These are phyloP conservation scores for Clavulina sp. DNA, from an alignment of 768 basidiomycete genomes.

Conservation along the genomic window DNA sequence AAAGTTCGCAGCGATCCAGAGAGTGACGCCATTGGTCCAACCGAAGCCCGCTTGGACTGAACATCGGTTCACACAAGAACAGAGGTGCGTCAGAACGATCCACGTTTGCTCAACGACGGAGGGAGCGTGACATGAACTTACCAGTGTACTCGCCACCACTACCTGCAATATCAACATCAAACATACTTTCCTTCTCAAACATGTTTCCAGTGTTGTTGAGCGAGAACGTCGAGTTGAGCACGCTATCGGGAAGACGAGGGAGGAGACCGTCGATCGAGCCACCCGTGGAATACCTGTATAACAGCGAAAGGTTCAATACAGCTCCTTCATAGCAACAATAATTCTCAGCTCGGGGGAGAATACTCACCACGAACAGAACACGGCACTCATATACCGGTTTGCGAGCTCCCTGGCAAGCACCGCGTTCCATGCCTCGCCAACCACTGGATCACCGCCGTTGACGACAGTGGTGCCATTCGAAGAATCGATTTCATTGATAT, in stretches of 20 bases:
- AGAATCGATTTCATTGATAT: slow-evolving; percentile 31
- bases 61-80: not conserved
- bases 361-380: slow-evolving; percentile 74
- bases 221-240: slow-evolving; percentile 44
- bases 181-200: slow-evolving; percentile 75
- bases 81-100: too few species aligned
- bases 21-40: slow-evolving; percentile 68
- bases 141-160: slow-evolving; percentile 66
- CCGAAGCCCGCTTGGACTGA: slow-evolving; percentile 50
- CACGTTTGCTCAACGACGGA: slow-evolving; percentile 1
- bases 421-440: slow-evolving; percentile 47
- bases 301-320: not conserved
- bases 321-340: not conserved
- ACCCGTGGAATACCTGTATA: slow-evolving; percentile 62
- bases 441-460: slow-evolving; percentile 48
- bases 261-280: slow-evolving; percentile 60
- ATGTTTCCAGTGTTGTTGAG: slow-evolving; percentile 29
- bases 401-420: slow-evolving; percentile 54
- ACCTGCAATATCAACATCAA: slow-evolving; percentile 64
- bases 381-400: slow-evolving; percentile 69
- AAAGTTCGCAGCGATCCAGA: slow-evolving; percentile 57
- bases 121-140: slow-evolving; percentile 36
- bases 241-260: slow-evolving; percentile 45
- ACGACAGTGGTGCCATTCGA: slow-evolving; percentile 25
- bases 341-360: not conserved